Evolutionary conservation across 257 asterid genomes (phyloP), one percentile per base, ranked within the genome.

Genomic region (Plantago elongata): DNA sequence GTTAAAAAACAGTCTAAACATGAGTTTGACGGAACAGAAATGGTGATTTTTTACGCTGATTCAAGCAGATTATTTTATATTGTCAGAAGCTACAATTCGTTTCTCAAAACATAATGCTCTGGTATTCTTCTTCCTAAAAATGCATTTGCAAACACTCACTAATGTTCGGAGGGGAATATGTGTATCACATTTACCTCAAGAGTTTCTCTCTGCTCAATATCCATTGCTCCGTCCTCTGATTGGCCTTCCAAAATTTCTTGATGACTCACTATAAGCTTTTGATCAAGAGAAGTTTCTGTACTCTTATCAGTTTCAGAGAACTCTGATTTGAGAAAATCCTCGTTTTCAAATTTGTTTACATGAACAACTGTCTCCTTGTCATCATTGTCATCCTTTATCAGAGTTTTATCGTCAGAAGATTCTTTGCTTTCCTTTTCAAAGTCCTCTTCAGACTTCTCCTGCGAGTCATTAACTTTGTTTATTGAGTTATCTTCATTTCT

Each of bases 141-240:
- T 1, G 4, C 40, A 34, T 34, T 34, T 34, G 40, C 38, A 29
- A 52, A 6, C 48, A 57, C 52, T 51, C 45, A 62, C 70, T 16
- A 16, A n/a, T 18, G 3, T 18, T 51, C 13, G 10, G 14, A 51
- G 22, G 18, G 12, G 37, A n/a, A 47, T n/a, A 40, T 57, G 27
- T 8, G 29, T 63, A 59, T 34, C 55, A 54, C 63, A 34, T 49
- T 45, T 67, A 71, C 72, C 79, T 73, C 70, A 38, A 14, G 54
- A 62, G 48, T 48, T 63, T 67, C 62, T 38, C 45, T 51, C 54
- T 70, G 22, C 13, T 56, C 67, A 45, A 56, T 13, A 22, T 54
- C 66, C 47, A 30, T 65, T 40, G 17, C 52, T 56, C 46, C 54
- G 40, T 54, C 70, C 34, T 55, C 57, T 16, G 8, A 51, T n/a